Evolutionary conservation across 2,329 filamentous ascomycete genomes (phyloP).

Genomic region (Exophiala dermatitidis): DNA sequence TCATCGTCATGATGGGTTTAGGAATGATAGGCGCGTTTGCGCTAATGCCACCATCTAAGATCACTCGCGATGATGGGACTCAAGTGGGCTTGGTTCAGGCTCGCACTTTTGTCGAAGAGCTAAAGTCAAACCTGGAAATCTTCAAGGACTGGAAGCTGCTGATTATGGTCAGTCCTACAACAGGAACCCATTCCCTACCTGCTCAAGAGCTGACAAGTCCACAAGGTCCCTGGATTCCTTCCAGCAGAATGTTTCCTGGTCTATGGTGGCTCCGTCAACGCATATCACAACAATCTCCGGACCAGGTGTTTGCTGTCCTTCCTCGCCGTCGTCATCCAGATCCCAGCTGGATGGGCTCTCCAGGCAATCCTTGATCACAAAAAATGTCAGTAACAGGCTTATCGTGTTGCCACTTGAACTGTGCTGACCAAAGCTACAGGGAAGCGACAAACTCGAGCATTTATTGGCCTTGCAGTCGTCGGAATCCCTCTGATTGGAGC

Average conservation of each 20-base stretch:
- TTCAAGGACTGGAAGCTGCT: slow-evolving; percentile 29
- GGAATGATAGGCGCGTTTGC: slow-evolving; percentile 4
- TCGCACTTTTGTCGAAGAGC: slow-evolving; percentile 27
- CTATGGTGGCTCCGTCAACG: slow-evolving; percentile 33
- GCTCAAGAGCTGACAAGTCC: background rate
- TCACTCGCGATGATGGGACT: slow-evolving; percentile 19
- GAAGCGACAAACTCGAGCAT: slow-evolving; percentile 9
- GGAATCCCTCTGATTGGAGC: slow-evolving; percentile 4
- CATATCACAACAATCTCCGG: slow-evolving; percentile 30
- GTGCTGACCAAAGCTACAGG: background rate
- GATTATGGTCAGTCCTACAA: slow-evolving; percentile 23
- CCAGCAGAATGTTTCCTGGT: slow-evolving; percentile 31
- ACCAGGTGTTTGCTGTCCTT: slow-evolving; percentile 30
- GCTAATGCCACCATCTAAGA: slow-evolving; percentile 3
- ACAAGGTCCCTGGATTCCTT: slow-evolving; percentile 22
- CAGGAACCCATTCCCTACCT: too few relatives aligned
- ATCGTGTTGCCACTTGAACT: background rate
- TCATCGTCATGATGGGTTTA: slow-evolving; percentile 8
- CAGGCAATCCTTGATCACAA: slow-evolving; percentile 11
- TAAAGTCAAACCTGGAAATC: slow-evolving; percentile 30
- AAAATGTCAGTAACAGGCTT: background rate
- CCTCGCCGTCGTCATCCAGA: slow-evolving; percentile 31
- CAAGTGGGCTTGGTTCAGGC: slow-evolving; percentile 28
- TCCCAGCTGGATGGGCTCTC: slow-evolving; percentile 28
- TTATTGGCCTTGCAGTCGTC: slow-evolving; percentile 8